Evolutionary conservation across 78 protist species (phyloP), one percentile per base, ranked within the genome.

Genomic region (Dictyostelium firmibasis): DNA sequence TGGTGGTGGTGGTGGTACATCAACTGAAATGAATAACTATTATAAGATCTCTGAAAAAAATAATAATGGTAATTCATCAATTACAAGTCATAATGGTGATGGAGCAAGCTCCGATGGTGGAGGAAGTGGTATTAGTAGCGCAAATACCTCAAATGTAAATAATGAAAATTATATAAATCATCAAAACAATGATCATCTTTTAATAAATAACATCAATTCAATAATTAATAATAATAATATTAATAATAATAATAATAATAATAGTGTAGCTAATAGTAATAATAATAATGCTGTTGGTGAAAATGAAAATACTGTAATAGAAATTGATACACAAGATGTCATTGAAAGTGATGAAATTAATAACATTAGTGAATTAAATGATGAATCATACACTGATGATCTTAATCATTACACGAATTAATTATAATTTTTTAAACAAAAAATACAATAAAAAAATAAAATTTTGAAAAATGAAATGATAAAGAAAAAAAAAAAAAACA

Each of bases 81-180:
- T n/a, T n/a, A n/a, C n/a, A n/a, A n/a, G n/a, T n/a, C n/a, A n/a
- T n/a, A n/a, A n/a, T 53, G 33, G 33, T 27, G 75, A 67, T 67
- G 75, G 75, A 23, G 75, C 75, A 67, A 67, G 75, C 27, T 67
- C 75, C 27, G 75, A 67, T 10, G 72, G 72, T n/a, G 74, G 31
- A 23, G 72, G 72, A 27, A 67, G 75, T 67, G 75, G 75, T 10
- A 67, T 67, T 25, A 67, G 75, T 67, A 67, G 75, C 11, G 31
- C 75, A 67, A 67, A 67, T 25, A 67, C 31, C 3, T n/a, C 35
- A 67, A 67, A 67, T 67, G 33, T n/a, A 27, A 67, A 25, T 67
- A 67, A 67, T 67, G 74, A 23, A 25, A 67, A 27, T 67, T 57
- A 20, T 57, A 67, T 25, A 10, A 27, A 27, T 11, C 31, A 29